Evolutionary conservation across 441 rosid species (phyloP), one percentile per base, ranked within the genome.

Genomic region (Gossypium gossypioides): DNA sequence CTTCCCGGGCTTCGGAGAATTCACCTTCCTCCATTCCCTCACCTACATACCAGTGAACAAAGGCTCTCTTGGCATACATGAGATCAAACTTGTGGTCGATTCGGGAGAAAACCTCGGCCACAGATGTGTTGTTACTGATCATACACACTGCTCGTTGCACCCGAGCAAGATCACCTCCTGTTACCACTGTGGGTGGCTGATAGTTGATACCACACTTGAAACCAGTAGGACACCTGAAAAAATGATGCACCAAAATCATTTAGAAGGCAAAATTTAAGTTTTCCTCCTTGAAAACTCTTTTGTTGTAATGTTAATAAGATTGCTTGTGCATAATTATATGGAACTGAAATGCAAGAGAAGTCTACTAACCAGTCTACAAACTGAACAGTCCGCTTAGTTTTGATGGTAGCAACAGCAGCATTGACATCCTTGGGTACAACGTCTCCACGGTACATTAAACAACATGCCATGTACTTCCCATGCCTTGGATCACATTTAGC

Each of bases 11-110:
- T 77, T 91, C 91, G 0, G 96, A 88, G 86, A 91, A 91, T 78
- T 91, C 96, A 44, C 97, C 96, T 80, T 91, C 97, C 76, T 89
- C 97, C 97, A 91, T 91, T 52, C 93, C 96, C 76, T 91, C 97
- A 1, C 97, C 97, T 10, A 91, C 97, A 18, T 91, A 89, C 96
- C 93, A 91, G 73, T 89, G 97, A n/a, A 91, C 96, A 13, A 91
- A 91, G 15, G 97, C 97, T 55, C 97, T 79, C 78, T 91, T 91
- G 55, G 93, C 25, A 65, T 88, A 91, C 97, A 91, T 91, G 80
- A 91, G 92, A 76, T 91, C 93, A 59, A 91, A 91, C 74, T 91
- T 89, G 80, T 80, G 86, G 83, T 91, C 87, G 46, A 91, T 89
- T 48, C 91, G 81, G 61, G 90, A 76, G 84, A 91, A 91, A 69